Evolutionary conservation across 768 basidiomycete genomes (phyloP), one percentile per base, ranked within the genome.

Genomic region (Auriscalpium vulgare): DNA sequence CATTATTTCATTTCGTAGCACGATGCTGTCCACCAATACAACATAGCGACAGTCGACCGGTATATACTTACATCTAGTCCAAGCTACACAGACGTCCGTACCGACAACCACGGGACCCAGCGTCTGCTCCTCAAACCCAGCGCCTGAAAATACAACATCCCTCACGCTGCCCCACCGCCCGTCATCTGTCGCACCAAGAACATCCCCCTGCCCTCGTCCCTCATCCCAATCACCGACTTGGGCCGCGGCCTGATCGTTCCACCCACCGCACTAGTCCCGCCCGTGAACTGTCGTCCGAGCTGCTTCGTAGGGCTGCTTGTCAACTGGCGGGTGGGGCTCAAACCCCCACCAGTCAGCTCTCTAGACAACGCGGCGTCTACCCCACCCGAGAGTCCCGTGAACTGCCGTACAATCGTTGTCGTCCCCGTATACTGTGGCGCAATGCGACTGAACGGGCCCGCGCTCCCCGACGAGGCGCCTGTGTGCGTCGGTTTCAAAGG

Each of bases 181-280:
- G 90, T 91, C 75, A 91, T 75, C 67, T 91, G 88, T 63, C 82
- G 75, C 47, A 91, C 86, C 55, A 91, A 71, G 68, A 81, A 87
- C 85, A 90, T 81, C 9, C 79, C 85, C 48, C 84, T 73, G 11
- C 84, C 87, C 66, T 88, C 86, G 60, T 88, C 87, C 34, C 87
- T 75, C 69, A 85, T 81, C 13, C 87, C 87, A 55, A 86, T 81
- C 23, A 88, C 85, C 63, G 87, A 89, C 75, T 86, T 89, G 10
- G 90, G 89, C 54, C 90, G 72, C 9, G 87, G 81, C 50, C 68
- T 68, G 10, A 56, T 57, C 17, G 71, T 66, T 14, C 67, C 66
- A n/a, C 55, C 52, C 38, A 63, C 67, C 1, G 54, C 63, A 10
- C 62, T 55, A 21, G 21, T 21, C 11, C 60, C 58, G 8, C 74